Evolutionary conservation across 1,284 basidiomycete species (phyloP), one percentile per base, ranked within the genome.

Genomic region (Cryptococcus neoformans): DNA sequence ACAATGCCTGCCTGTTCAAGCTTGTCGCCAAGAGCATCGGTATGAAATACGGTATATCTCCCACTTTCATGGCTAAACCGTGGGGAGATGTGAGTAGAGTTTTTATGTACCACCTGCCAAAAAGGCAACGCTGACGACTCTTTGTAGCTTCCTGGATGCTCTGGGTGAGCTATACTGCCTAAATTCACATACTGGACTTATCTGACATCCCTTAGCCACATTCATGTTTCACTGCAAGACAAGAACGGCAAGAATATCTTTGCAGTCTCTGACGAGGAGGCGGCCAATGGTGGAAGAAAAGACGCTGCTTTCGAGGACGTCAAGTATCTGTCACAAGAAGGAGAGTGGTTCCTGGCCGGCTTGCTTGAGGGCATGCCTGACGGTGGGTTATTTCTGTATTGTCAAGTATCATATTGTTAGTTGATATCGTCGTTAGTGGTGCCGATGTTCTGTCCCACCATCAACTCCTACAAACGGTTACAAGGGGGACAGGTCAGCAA

Each of bases 21-120:
- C 90, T 88, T 65, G 78, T 91, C 11, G 90, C 91, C 6, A 97
- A 97, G 80, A 92, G 90, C 62, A 78, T 95, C 3, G 94, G 94
- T 0, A 91, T 96, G 83, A 86, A 88, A 73, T 82, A 89, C 63
- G 89, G 88, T 7, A 83, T 99, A 54, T 83, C 91, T 49, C 94
- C 94, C 0, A 95, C 91, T 57, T 99, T 99, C 76, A 98, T 99
- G 95, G 94, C 95, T 0, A 97, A 97, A 69, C 95, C 94, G 21
- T 94, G 89, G 87, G 87, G 85, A 50, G 86, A 90, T 69, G 91
- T 92, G 70, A 72, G 87, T 28, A 28, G 4, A 28, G 28, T 10
- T 34, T 12, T 6, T 28, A 34, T 28, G 35, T 11, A 16, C 6
- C 8, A 37, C 28, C 12, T 11, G 40, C 40, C 11, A 41, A 41